phyloP scores from a whole-genome alignment of 2,329 filamentous ascomycete species.

The Ophidiomyces ophidiicola region DNA sequence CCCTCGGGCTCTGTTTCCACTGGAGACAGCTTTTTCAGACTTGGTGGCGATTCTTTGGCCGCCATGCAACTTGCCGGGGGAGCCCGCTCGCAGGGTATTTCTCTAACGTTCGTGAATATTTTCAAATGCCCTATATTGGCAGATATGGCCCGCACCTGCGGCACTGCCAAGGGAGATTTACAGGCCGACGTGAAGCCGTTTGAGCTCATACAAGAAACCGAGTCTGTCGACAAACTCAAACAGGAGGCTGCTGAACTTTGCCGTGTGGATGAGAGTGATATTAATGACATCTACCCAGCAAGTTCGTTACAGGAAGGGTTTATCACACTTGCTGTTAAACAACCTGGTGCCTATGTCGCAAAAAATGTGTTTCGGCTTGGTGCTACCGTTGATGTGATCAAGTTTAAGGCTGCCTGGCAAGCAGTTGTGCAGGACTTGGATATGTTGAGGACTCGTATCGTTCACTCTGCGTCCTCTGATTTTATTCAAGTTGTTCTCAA shows the following conservation, averaged over 20 bases:
- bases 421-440: constrained; percentile 34
- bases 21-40: constrained; percentile 17
- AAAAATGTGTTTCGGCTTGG: constrained; percentile 35
- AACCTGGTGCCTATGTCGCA: constrained; percentile 39
- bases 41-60: constrained; percentile 18
- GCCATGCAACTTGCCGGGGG: constrained; percentile 20
- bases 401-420: constrained; percentile 39
- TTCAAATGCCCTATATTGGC: constrained; percentile 25
- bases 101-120: constrained; percentile 18
- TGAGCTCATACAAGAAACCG: constrained; percentile 15
- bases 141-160: constrained; percentile 22
- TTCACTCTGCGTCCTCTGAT: constrained; percentile 28
- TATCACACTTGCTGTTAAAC: constrained; percentile 38
- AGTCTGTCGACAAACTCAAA: constrained; percentile 7
- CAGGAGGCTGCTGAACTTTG: constrained; percentile 23
- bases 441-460: constrained; percentile 39
- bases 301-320: constrained; percentile 36
- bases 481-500: constrained; percentile 34
- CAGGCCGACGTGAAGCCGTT: constrained; percentile 12
- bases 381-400: constrained; percentile 27
- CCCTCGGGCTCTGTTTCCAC: constrained; percentile 10
- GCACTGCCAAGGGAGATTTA: background rate
- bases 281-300: constrained; percentile 34
- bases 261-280: constrained; percentile 19
- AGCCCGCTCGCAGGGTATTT: constrained; percentile 14